phyloP scores from a whole-genome alignment of 2,329 filamentous ascomycete species.

The Alternaria gansuensis region DNA sequence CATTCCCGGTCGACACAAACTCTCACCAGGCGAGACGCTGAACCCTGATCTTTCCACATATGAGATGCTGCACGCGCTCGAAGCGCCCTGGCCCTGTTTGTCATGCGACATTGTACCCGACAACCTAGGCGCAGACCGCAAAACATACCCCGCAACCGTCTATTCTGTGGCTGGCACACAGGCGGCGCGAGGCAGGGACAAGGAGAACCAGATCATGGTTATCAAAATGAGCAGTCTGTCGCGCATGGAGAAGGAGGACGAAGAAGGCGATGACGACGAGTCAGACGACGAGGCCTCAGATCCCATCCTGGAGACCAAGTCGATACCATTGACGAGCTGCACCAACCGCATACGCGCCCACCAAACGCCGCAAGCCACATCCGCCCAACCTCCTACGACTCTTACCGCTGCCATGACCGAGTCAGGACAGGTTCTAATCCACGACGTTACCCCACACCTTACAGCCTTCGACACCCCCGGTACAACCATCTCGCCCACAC shows the following conservation, averaged over 20 bases:
- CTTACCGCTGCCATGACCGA: conserved; percentile 93
- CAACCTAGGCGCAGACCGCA: conserved; percentile 84
- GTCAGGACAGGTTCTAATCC: conserved; percentile 85
- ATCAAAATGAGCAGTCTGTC: conserved; percentile 95
- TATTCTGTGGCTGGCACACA: conserved; percentile 96
- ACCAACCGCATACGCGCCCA: conserved; percentile 93
- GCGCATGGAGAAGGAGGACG: conserved; percentile 82
- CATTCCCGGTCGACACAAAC: conserved; percentile 91
- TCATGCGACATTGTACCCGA: conserved; percentile 94
- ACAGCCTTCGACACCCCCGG: conserved; percentile 90
- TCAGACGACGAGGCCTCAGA: conserved; percentile 76
- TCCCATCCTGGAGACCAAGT: conserved; percentile 91
- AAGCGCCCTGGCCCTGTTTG: conserved; percentile 94
- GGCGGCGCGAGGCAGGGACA: conserved; percentile 75
- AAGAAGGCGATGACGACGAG: conserved; percentile 73
- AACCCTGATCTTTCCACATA: conserved; percentile 94
- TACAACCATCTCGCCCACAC: conserved; percentile 77
- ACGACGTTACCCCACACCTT: conserved; percentile 92
- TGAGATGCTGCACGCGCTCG: conserved; percentile 95
- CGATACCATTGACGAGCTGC: conserved; percentile 83
- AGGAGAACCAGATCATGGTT: conserved; percentile 93
- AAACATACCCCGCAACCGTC: conserved; percentile 92
- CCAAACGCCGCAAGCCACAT: conserved; percentile 76
- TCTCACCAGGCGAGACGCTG: conserved; percentile 89
- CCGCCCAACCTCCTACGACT: conserved; percentile 77